These are phyloP conservation scores for Protostelium mycophagum DNA, from an alignment of 78 protist species.

Conservation along the genomic window DNA sequence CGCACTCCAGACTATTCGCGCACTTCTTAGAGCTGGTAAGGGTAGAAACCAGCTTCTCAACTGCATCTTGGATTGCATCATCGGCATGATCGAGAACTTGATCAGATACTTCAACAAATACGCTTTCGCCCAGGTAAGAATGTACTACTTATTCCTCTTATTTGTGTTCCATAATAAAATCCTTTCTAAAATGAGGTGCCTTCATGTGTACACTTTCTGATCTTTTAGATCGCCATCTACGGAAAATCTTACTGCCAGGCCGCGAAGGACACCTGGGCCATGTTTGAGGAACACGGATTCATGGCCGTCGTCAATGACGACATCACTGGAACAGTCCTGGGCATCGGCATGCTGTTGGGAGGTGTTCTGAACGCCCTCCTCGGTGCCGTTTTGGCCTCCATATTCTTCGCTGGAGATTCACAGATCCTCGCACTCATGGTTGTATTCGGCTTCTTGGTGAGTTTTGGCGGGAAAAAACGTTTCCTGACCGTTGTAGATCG, in stretches of 20 bases:
- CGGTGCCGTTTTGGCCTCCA: slow-evolving; percentile 20
- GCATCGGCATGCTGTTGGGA: slow-evolving; percentile 9
- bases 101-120: slow-evolving; percentile 60
- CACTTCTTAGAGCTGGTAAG: slow-evolving; percentile 9
- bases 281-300: slow-evolving; percentile 44
- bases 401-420: not conserved
- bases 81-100: slow-evolving; percentile 41
- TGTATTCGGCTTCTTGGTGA: not conserved
- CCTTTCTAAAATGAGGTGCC: not conserved
- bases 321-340: slow-evolving; percentile 17
- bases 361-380: slow-evolving; percentile 6
- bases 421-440: not conserved
- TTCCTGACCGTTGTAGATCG: not conserved
- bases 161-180: slow-evolving; percentile 1
- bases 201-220: not conserved
- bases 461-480: not conserved
- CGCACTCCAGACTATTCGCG: slow-evolving; percentile 32
- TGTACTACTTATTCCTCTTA: not conserved
- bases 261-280: slow-evolving; percentile 43
- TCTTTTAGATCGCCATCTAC: slow-evolving; percentile 68
- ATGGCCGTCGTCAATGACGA: slow-evolving; percentile 49
- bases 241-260: slow-evolving; percentile 67
- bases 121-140: slow-evolving; percentile 41
- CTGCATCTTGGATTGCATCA: slow-evolving; percentile 11
- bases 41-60: slow-evolving; percentile 10